Evolutionary conservation across 768 basidiomycete species (phyloP), one percentile per base, ranked within the genome.

Genomic region (Mycena epipterygia): DNA sequence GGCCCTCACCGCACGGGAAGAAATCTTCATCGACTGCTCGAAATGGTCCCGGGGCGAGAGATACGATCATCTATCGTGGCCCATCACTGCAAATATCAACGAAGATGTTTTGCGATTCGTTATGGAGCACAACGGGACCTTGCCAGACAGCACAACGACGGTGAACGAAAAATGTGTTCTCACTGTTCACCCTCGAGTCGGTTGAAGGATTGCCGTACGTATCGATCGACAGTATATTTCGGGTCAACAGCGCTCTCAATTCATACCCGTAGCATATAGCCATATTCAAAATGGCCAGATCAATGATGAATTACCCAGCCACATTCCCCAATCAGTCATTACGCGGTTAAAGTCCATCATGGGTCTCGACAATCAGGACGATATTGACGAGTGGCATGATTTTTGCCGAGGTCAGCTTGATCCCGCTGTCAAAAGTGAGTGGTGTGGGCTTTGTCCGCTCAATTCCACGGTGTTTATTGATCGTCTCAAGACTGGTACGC

Each of bases 401-500:
- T n/a, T n/a, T n/a, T n/a, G n/a, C n/a, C n/a, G n/a, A n/a, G n/a
- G n/a, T n/a, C n/a, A n/a, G n/a, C n/a, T n/a, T n/a, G n/a, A n/a
- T n/a, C n/a, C n/a, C n/a, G n/a, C n/a, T n/a, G n/a, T n/a, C n/a
- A n/a, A n/a, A n/a, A n/a, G n/a, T n/a, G n/a, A n/a, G n/a, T n/a
- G n/a, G n/a, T n/a, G n/a, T n/a, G n/a, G n/a, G n/a, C n/a, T n/a
- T n/a, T n/a, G n/a, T n/a, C n/a, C n/a, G n/a, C n/a, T n/a, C n/a
- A n/a, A n/a, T n/a, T n/a, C n/a, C n/a, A n/a, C n/a, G n/a, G n/a
- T n/a, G n/a, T 37, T n/a, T 39, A 14, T 7, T 27, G 2, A 67
- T 35, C 32, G n/a, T 25, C 5, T 57, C 35, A n/a, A 75, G 73
- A 75, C 42, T 75, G 76, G 74, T 70, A 74, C 32, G n/a, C 53